Conservation (phyloP, 2,329 filamentous ascomycete genomes). For the Metarhizium sp. region DNA sequence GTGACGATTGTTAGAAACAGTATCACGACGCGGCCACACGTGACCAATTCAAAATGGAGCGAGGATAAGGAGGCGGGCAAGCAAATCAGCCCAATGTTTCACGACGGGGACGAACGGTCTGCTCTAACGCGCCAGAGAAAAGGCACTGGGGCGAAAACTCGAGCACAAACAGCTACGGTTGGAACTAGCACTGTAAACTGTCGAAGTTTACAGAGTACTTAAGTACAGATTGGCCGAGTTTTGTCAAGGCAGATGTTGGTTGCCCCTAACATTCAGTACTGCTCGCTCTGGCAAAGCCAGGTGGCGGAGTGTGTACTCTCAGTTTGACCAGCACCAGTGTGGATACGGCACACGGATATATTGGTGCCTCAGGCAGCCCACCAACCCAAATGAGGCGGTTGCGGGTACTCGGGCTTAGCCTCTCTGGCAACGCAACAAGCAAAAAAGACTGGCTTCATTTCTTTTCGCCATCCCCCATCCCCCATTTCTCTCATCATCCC, state of each 20-base stretch:
- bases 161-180: neutral
- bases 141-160: neutral
- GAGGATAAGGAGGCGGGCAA: neutral
- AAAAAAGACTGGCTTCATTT: conserved; percentile 6
- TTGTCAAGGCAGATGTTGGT: neutral
- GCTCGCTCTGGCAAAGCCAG: neutral
- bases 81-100: too few species aligned
- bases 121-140: neutral
- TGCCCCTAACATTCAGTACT: neutral
- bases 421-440: conserved; percentile 11
- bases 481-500: conserved; percentile 1
- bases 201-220: too few species aligned
- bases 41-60: neutral
- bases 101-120: neutral
- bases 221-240: neutral
- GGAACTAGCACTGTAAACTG: neutral
- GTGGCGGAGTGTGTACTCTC: neutral
- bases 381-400: conserved; percentile 1
- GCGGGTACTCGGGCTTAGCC: conserved; percentile 11
- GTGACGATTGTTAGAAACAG: neutral
- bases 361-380: conserved; percentile 10
- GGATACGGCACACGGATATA: neutral
- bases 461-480: conserved; percentile 8
- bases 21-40: neutral
- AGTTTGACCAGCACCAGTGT: neutral